A percentile compares a stretch with the other conserved stretches of the same genome.
Evolutionary conservation across 2,329 filamentous ascomycete species (phyloP).

Genomic region (Fusarium zealandicum): DNA sequence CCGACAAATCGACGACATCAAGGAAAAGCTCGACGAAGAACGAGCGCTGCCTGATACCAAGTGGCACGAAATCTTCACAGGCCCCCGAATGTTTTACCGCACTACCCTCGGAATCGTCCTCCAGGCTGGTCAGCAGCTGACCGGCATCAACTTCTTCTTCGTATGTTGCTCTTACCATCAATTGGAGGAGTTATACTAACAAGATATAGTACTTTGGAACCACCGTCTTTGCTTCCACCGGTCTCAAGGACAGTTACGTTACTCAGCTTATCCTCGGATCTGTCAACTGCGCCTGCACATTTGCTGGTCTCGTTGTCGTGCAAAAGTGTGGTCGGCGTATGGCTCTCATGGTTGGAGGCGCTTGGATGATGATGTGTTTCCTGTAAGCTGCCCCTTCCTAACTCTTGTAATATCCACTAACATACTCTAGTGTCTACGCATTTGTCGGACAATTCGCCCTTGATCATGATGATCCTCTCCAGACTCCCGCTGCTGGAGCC

Average conservation of each 20-base stretch:
- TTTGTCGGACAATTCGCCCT: conserved; percentile 58
- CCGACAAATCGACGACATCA: conserved; percentile 60
- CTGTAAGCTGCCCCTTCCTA: conserved; percentile 44
- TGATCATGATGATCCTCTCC: conserved; percentile 51
- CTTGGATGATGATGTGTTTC: conserved; percentile 66
- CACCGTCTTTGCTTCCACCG: conserved; percentile 71
- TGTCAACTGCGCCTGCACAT: conserved; percentile 72
- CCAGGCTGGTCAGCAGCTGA: conserved; percentile 72
- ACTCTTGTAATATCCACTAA: not conserved
- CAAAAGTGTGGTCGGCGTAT: conserved; percentile 70
- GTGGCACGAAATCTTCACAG: conserved; percentile 70
- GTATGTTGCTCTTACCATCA: not conserved
- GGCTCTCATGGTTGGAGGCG: conserved; percentile 67
- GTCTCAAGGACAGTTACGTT: conserved; percentile 69
- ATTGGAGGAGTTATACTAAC: not conserved
- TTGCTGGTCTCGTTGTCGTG: conserved; percentile 70
- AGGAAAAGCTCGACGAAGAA: conserved; percentile 57
- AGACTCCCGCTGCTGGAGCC: conserved; percentile 58
- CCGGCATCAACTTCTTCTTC: conserved; percentile 68
- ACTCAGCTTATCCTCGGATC: conserved; percentile 73
- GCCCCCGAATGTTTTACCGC: conserved; percentile 70
- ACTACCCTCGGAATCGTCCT: conserved; percentile 68
- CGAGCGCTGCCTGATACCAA: conserved; percentile 54
- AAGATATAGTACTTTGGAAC: conserved; percentile 62
- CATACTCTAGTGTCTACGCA: conserved; percentile 50